phyloP scores from a whole-genome alignment of 129 eudicot species.

The Ambrosia artemisiifolia region DNA sequence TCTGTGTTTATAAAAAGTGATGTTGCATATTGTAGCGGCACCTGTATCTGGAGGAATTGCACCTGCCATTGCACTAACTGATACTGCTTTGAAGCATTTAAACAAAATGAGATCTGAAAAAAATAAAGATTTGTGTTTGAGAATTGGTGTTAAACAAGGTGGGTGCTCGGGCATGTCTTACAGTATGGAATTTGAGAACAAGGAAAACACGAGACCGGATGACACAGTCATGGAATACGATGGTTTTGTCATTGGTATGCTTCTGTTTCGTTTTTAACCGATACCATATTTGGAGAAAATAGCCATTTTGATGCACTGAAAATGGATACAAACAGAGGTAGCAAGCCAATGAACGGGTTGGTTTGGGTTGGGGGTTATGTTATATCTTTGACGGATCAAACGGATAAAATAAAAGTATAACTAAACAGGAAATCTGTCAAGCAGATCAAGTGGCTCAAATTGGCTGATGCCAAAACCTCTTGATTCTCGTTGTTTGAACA shows the following conservation, averaged over 20 bases:
- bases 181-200: constrained; percentile 94
- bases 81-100: constrained; percentile 77
- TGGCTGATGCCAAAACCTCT: not conserved
- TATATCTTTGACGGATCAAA: not conserved
- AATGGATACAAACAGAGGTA: not conserved
- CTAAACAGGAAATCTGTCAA: not conserved
- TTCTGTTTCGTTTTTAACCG: too few relatives aligned
- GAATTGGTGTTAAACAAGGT: constrained; percentile 98
- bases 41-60: constrained; percentile 74
- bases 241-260: constrained; percentile 83
- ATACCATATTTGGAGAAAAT: too few relatives aligned
- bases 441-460: too few relatives aligned
- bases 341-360: not conserved
- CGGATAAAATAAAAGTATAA: too few relatives aligned
- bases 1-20: not conserved
- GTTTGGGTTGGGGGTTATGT: not conserved
- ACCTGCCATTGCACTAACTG: constrained; percentile 88
- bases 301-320: not conserved
- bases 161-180: constrained; percentile 99
- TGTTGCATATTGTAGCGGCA: constrained; percentile 46
- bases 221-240: constrained; percentile 86
- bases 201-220: constrained; percentile 74
- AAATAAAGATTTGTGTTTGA: constrained; percentile 70
- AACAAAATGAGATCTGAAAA: constrained; percentile 80
- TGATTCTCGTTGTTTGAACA: not conserved